A percentile compares a stretch with the other conserved stretches of the same genome.
phyloP scores from a whole-genome alignment of 2,329 filamentous ascomycete genomes.

The Ampelomyces quisqualis region DNA sequence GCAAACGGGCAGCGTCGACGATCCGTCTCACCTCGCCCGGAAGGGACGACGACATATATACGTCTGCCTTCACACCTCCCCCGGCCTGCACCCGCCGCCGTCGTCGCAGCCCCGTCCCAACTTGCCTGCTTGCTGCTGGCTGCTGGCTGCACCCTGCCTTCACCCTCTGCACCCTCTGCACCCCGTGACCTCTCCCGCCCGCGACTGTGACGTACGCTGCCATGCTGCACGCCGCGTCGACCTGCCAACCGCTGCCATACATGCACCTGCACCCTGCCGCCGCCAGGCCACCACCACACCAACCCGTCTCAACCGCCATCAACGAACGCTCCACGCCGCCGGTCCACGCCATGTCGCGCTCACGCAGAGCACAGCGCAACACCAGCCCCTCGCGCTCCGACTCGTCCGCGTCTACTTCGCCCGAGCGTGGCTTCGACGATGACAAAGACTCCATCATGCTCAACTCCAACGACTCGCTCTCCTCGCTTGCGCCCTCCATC shows the following conservation, averaged over 20 bases:
- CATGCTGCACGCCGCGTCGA: no score
- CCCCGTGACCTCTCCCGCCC: neutral
- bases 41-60: no score
- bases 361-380: constrained; percentile 36
- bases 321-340: constrained; percentile 8
- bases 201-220: neutral
- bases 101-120: no score
- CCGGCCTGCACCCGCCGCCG: no score
- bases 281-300: constrained; percentile 2
- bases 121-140: no score
- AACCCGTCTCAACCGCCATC: constrained; percentile 9
- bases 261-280: neutral
- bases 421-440: constrained; percentile 74
- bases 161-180: no score
- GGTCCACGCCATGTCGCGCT: constrained; percentile 31
- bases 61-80: no score
- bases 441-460: constrained; percentile 91
- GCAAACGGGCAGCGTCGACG: no score
- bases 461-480: constrained; percentile 84
- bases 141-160: no score
- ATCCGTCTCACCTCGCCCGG: no score
- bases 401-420: constrained; percentile 71
- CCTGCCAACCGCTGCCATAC: no score
- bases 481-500: constrained; percentile 79
- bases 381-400: constrained; percentile 42